A percentile compares a stretch with the other conserved stretches of the same genome.
These are phyloP conservation scores for Globisporangium nunn DNA, from an alignment of 352 stramenopile species.

Conservation along the genomic window DNA sequence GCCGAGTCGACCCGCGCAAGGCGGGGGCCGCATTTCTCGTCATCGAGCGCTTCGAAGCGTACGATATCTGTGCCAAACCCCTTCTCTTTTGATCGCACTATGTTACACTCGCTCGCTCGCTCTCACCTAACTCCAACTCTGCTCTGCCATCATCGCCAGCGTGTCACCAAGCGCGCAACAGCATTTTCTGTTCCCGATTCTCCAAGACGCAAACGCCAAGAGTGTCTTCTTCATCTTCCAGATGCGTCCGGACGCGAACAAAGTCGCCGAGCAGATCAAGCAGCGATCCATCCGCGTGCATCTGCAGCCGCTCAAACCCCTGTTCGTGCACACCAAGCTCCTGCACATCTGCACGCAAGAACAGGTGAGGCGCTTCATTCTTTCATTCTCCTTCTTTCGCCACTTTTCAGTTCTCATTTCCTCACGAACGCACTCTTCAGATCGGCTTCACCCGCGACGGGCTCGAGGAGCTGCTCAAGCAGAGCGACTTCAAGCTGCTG, in stretches of 20 bases:
- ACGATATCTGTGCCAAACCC: background rate
- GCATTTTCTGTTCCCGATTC: slow-evolving; percentile 45
- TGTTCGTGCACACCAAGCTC: slow-evolving; percentile 47
- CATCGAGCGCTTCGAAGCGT: slow-evolving; percentile 61
- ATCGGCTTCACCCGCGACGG: slow-evolving; percentile 56
- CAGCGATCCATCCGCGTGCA: slow-evolving; percentile 29
- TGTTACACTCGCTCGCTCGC: background rate
- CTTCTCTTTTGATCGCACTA: background rate
- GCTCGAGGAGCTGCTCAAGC: slow-evolving; percentile 36
- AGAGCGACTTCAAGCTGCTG: slow-evolving; percentile 30
- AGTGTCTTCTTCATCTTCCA: slow-evolving; percentile 51
- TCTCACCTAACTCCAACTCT: background rate
- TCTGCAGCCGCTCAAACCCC: slow-evolving; percentile 25
- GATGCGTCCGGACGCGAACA: slow-evolving; percentile 38
- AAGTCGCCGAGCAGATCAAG: slow-evolving; percentile 58
- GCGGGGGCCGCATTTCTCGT: slow-evolving; percentile 26
- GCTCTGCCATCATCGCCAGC: slow-evolving; percentile 10
- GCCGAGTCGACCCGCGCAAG: slow-evolving; percentile 20
- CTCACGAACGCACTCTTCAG: slow-evolving; percentile 10
- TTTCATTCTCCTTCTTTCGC: background rate
- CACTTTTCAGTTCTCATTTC: background rate
- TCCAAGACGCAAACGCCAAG: slow-evolving; percentile 40
- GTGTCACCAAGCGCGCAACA: slow-evolving; percentile 55
- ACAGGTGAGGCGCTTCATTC: slow-evolving; percentile 16
- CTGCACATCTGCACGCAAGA: slow-evolving; percentile 42